Percentiles rank a stretch among this genome's conserved stretches.
phyloP scores from a whole-genome alignment of 176 grass and related monocot species.

The Leersia perrieri region DNA sequence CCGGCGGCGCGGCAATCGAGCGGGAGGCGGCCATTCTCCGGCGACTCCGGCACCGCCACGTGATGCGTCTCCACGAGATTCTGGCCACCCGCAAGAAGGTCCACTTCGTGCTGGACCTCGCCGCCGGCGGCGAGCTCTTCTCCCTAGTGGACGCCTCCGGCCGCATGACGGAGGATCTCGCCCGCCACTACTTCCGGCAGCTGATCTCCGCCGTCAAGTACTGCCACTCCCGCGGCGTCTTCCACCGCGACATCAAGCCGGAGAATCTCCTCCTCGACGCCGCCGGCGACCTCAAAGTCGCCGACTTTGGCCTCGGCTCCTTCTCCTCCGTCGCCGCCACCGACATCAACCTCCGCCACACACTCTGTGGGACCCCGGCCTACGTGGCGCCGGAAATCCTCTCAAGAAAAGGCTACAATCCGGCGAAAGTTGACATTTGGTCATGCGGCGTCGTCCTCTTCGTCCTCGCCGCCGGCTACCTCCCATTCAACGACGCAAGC shows the following conservation, averaged over 20 bases:
- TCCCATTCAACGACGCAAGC: conserved; percentile 93
- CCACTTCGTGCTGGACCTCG: conserved; percentile 80
- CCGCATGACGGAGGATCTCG: conserved; percentile 54
- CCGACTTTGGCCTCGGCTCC: conserved; percentile 66
- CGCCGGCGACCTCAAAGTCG: conserved; percentile 58
- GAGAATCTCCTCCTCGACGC: conserved; percentile 79
- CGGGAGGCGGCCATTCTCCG: conserved; percentile 67
- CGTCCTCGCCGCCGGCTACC: conserved; percentile 80
- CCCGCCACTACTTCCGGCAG: conserved; percentile 65
- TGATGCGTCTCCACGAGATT: conserved; percentile 68
- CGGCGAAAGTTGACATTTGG: conserved; percentile 77
- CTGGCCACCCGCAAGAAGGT: conserved; percentile 64
- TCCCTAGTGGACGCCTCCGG: conserved; percentile 50
- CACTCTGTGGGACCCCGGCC: conserved; percentile 77
- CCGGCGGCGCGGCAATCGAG: conserved; percentile 40
- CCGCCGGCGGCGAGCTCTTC: conserved; percentile 67
- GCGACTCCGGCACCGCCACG: conserved; percentile 66
- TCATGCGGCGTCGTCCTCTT: conserved; percentile 89
- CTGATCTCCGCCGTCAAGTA: conserved; percentile 67
- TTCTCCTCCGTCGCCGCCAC: too few relatives aligned
- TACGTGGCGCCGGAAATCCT: conserved; percentile 87
- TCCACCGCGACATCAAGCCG: conserved; percentile 94
- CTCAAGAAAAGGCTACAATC: conserved; percentile 58
- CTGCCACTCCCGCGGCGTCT: conserved; percentile 80
- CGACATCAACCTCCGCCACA: conserved; percentile 39